Percentiles rank a stretch among this genome's conserved stretches.
phyloP scores from a whole-genome alignment of 768 basidiomycete genomes.

The Tephrocybe sp. region DNA sequence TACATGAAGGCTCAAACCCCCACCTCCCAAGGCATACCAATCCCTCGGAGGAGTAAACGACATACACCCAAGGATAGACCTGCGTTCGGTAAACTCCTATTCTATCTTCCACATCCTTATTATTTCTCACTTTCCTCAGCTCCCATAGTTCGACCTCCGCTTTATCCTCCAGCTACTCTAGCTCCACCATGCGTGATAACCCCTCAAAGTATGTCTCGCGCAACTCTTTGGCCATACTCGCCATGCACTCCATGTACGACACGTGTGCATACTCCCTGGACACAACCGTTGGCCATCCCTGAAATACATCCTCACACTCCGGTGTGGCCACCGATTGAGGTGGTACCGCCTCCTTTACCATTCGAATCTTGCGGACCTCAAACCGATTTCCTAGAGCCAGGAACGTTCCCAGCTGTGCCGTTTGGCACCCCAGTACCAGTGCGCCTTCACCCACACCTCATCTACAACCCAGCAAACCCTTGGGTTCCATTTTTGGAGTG shows the following conservation, averaged over 20 bases:
- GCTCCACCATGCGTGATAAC: conserved; percentile 9
- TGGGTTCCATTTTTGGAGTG: conserved; percentile 35
- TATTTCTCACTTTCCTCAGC: conserved; percentile 4
- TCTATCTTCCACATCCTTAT: background rate
- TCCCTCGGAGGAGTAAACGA: conserved; percentile 7
- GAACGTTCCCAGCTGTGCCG: conserved; percentile 22
- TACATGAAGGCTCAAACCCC: background rate
- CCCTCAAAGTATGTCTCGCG: background rate
- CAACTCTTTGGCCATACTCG: background rate
- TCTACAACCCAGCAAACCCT: conserved; percentile 39
- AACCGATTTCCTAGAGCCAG: conserved; percentile 18
- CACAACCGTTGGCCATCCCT: conserved; percentile 2
- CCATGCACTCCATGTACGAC: background rate
- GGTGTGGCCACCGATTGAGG: conserved; percentile 11
- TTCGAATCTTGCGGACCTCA: background rate
- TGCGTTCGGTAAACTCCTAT: conserved; percentile 7
- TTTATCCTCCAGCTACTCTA: conserved; percentile 5
- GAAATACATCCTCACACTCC: conserved; percentile 4
- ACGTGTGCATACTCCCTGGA: conserved; percentile 4
- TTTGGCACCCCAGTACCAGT: conserved; percentile 20
- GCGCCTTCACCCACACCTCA: conserved; percentile 30
- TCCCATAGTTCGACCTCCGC: conserved; percentile 7
- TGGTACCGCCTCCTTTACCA: conserved; percentile 6
- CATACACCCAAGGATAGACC: background rate
- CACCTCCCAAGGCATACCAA: conserved; percentile 10